Percentiles rank a stretch among this genome's conserved stretches.
phyloP scores from a whole-genome alignment of 495 filamentous ascomycete genomes.

The Niebla homalea region DNA sequence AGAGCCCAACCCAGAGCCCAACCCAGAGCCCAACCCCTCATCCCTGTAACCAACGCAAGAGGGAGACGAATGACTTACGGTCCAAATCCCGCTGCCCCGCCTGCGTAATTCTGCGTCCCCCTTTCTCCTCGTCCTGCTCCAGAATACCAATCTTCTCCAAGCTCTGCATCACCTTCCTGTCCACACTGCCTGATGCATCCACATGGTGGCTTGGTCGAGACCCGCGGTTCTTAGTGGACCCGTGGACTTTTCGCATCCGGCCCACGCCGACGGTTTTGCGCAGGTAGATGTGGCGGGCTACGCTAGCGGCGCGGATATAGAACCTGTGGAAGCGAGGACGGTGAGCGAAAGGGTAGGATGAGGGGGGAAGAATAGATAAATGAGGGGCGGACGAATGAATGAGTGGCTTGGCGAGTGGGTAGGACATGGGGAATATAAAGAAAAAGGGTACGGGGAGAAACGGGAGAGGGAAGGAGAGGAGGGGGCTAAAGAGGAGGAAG shows the following conservation, averaged over 20 bases:
- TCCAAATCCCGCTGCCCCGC: slow-evolving; percentile 96
- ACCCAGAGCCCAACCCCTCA: background rate
- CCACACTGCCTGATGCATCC: slow-evolving; percentile 84
- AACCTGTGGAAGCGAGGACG: slow-evolving; percentile 38
- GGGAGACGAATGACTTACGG: slow-evolving; percentile 35
- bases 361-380: too few species aligned
- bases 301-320: slow-evolving; percentile 91
- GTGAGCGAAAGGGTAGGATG: background rate
- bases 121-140: slow-evolving; percentile 92
- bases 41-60: background rate
- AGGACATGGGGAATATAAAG: slow-evolving; percentile 1
- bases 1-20: background rate
- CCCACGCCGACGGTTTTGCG: slow-evolving; percentile 97
- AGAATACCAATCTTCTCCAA: slow-evolving; percentile 98
- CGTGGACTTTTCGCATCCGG: slow-evolving; percentile 84
- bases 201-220: slow-evolving; percentile 85
- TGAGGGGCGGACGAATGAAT: too few species aligned
- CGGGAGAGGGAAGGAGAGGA: background rate
- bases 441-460: background rate
- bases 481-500: background rate
- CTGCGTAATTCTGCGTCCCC: slow-evolving; percentile 93
- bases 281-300: slow-evolving; percentile 97
- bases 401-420: background rate
- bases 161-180: slow-evolving; percentile 90
- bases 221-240: slow-evolving; percentile 92